Conservation (phyloP, 768 basidiomycete genomes). For the Multifurca ochricompacta region DNA sequence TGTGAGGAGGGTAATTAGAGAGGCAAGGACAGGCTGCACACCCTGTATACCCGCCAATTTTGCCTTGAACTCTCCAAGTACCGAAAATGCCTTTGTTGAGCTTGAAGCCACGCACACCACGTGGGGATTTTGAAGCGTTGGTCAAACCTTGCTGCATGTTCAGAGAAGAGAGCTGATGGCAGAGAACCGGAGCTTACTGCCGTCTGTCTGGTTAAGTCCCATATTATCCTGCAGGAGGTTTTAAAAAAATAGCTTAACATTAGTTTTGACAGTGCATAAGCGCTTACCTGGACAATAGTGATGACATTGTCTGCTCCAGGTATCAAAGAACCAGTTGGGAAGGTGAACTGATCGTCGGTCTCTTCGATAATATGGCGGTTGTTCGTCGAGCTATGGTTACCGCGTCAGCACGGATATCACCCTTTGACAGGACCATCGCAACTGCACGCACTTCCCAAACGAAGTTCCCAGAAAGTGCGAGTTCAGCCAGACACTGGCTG, state of each 20-base stretch:
- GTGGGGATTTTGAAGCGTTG: constrained; percentile 60
- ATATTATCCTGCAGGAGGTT: constrained; percentile 63
- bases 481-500: constrained; percentile 78
- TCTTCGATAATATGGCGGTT: constrained; percentile 53
- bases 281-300: constrained; percentile 63
- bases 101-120: constrained; percentile 70
- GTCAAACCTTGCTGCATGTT: constrained; percentile 29
- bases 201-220: constrained; percentile 57
- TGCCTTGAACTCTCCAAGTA: constrained; percentile 40
- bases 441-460: constrained; percentile 53
- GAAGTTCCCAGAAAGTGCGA: constrained; percentile 62
- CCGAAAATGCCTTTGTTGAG: constrained; percentile 48
- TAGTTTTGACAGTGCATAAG: not conserved
- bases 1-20: not conserved
- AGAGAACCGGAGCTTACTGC: constrained; percentile 33
- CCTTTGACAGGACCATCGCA: not conserved
- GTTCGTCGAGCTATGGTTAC: constrained; percentile 51
- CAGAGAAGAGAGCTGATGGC: not conserved
- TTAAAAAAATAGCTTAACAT: not conserved
- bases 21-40: constrained; percentile 17
- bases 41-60: constrained; percentile 36
- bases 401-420: not conserved
- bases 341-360: constrained; percentile 56
- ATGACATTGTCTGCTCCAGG: constrained; percentile 61
- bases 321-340: constrained; percentile 48